phyloP scores from a whole-genome alignment of 768 basidiomycete genomes.

The Trametes sanguinea region DNA sequence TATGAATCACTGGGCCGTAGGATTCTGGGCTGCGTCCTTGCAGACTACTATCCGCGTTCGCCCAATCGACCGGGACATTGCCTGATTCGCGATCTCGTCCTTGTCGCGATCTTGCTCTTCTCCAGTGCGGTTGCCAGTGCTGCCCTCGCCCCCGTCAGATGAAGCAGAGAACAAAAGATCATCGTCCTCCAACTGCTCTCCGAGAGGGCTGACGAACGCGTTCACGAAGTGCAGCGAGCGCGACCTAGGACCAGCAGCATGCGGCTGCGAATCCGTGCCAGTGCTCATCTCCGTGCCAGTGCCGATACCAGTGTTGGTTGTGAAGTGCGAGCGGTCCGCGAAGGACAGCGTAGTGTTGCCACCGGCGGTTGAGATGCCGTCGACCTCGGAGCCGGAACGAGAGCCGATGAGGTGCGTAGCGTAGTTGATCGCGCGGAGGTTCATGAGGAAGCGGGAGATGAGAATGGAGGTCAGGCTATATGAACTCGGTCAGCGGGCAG shows the following conservation, averaged over 20 bases:
- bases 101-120: no score
- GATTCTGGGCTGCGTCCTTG: no score
- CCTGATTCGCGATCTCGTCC: no score
- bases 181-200: background rate
- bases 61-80: no score
- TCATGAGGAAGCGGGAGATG: slow-evolving; percentile 20
- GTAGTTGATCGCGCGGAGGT: slow-evolving; percentile 16
- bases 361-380: background rate
- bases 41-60: no score
- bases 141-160: no score
- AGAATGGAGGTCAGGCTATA: slow-evolving; percentile 12
- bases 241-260: background rate
- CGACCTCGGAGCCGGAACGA: background rate
- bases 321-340: slow-evolving; percentile 6
- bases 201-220: background rate
- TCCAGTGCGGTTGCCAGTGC: no score
- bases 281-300: background rate
- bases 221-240: background rate
- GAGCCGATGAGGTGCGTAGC: background rate
- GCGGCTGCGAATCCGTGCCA: background rate
- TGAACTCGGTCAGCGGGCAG: background rate
- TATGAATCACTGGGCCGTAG: no score
- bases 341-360: background rate
- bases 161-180: background rate
- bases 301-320: background rate